Conservation (phyloP, 257 asterid species). For the Nicotiana benthamiana region DNA sequence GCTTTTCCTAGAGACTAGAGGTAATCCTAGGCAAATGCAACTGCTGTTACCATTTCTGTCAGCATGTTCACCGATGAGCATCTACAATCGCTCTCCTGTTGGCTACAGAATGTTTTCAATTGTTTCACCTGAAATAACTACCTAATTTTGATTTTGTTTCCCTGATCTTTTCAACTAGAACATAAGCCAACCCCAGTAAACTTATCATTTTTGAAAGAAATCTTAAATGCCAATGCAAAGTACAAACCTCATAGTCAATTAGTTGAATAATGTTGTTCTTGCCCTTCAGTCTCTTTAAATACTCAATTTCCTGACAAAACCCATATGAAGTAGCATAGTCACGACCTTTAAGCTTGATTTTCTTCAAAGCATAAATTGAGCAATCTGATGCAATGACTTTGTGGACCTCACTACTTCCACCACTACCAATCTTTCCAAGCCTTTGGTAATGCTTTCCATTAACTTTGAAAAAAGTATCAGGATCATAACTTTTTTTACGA, state of each 20-base stretch:
- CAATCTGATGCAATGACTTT: conserved; percentile 95
- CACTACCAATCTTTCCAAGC: conserved; percentile 98
- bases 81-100: neutral
- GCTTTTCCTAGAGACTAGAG: neutral
- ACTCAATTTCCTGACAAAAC: conserved; percentile 90
- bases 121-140: neutral
- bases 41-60: neutral
- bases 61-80: neutral
- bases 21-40: neutral
- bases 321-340: conserved; percentile 96
- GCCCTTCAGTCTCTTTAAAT: conserved; percentile 73
- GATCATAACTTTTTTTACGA: conserved; percentile 73
- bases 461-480: conserved; percentile 87
- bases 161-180: neutral
- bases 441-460: conserved; percentile 93
- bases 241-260: conserved; percentile 77
- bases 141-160: neutral
- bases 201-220: neutral
- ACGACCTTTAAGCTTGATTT: conserved; percentile 94
- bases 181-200: neutral
- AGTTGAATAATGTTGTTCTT: conserved; percentile 87
- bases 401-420: conserved; percentile 99
- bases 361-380: conserved; percentile 81
- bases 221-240: conserved; percentile 8
- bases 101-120: neutral